Evolutionary conservation across 148 eudicot genomes (phyloP).

Genomic region (Amaranthus cruentus): DNA sequence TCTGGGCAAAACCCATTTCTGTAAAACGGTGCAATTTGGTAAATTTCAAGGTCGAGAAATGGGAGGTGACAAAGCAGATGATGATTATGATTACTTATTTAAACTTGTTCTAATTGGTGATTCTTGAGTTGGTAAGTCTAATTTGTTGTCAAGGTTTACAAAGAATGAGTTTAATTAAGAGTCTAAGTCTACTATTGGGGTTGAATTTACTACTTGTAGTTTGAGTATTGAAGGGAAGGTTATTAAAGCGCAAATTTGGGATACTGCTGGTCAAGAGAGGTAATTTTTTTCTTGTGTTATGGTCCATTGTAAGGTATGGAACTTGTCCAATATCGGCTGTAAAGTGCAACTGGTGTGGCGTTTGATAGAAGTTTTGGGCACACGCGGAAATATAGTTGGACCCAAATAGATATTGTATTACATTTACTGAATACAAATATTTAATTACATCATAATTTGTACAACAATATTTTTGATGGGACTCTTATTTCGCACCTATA

Average conservation of each 20-base stretch:
- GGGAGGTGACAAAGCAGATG: constrained; percentile 59
- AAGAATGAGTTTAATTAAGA: constrained; percentile 70
- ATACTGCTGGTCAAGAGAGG: constrained; percentile 82
- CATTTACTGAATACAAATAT: no score
- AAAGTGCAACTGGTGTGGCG: no score
- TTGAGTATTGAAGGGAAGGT: constrained; percentile 45
- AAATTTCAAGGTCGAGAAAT: constrained; percentile 10
- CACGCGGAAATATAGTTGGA: no score
- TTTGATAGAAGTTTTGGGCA: no score
- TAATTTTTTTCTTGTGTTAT: no score
- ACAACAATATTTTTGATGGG: no score
- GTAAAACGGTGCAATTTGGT: constrained; percentile 11
- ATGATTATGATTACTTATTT: constrained; percentile 72
- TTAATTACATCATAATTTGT: no score
- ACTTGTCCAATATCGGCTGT: no score
- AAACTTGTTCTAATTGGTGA: constrained; percentile 68
- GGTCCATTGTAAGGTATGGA: no score
- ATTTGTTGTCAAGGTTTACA: constrained; percentile 63
- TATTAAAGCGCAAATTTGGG: constrained; percentile 83
- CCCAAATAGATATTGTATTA: no score
- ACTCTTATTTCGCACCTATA: no score
- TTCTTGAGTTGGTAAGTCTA: constrained; percentile 71
- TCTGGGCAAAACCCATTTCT: constrained; percentile 3
- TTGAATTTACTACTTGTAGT: constrained; percentile 65
- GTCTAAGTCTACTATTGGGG: constrained; percentile 74